phyloP scores from a whole-genome alignment of 306 rosid species.

The Hippophae gyantsensis region DNA sequence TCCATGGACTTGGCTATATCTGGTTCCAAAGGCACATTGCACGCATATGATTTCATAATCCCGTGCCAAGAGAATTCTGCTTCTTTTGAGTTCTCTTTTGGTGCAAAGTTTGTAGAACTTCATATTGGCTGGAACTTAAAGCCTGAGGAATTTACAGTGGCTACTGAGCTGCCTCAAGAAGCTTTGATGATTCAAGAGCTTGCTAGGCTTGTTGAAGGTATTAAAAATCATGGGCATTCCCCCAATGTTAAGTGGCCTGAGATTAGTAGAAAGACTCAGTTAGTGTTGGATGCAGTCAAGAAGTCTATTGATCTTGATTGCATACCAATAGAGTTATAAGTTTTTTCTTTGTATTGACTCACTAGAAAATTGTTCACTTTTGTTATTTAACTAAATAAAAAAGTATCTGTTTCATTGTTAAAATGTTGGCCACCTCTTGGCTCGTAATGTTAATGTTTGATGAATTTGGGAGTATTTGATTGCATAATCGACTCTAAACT shows the following conservation, averaged over 20 bases:
- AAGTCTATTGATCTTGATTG: conserved; percentile 54
- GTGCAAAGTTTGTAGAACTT: conserved; percentile 53
- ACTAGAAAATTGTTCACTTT: too few relatives aligned
- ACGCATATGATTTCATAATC: conserved; percentile 48
- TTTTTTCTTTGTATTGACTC: not conserved
- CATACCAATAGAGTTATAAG: conserved; percentile 38
- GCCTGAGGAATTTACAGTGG: conserved; percentile 45
- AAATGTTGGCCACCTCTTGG: too few relatives aligned
- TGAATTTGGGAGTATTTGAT: too few relatives aligned
- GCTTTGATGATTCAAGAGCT: conserved; percentile 66
- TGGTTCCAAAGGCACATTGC: conserved; percentile 46
- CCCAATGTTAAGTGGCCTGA: conserved; percentile 55
- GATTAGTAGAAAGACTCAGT: conserved; percentile 56
- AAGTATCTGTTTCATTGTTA: too few relatives aligned
- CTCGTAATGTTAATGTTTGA: too few relatives aligned
- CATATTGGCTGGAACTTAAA: conserved; percentile 50
- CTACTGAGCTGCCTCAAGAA: conserved; percentile 55
- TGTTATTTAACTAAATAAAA: too few relatives aligned
- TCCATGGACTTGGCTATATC: conserved; percentile 57
- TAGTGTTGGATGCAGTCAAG: conserved; percentile 60
- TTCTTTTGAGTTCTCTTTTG: conserved; percentile 34
- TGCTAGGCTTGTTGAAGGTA: conserved; percentile 34
- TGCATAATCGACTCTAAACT: too few relatives aligned
- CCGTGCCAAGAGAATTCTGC: conserved; percentile 51
- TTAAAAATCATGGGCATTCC: conserved; percentile 23